phyloP scores from a whole-genome alignment of 257 asterid genomes.

The Forsythia suspensa region DNA sequence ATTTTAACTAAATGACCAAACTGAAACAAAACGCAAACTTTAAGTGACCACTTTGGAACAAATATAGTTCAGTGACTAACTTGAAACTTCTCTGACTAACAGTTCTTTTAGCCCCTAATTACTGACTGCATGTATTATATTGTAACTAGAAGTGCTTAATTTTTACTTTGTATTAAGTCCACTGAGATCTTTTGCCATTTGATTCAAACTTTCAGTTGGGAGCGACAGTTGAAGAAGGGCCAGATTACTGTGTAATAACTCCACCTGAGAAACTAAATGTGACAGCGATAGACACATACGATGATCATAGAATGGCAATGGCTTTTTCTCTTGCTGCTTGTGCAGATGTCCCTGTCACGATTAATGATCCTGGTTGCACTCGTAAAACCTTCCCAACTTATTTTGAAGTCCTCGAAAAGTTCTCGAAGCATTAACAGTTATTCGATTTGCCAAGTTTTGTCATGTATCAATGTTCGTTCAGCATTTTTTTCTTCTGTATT shows the following conservation, averaged over 20 bases:
- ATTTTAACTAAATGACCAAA: neutral
- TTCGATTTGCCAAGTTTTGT: slow-evolving; percentile 10
- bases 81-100: neutral
- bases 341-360: slow-evolving; percentile 87
- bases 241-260: slow-evolving; percentile 88
- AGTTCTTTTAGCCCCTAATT: neutral
- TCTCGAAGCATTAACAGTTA: slow-evolving; percentile 48
- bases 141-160: neutral
- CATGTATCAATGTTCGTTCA: slow-evolving; percentile 15
- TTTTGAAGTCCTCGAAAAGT: slow-evolving; percentile 71
- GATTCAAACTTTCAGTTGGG: slow-evolving; percentile 62
- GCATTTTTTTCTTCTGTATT: slow-evolving; percentile 27
- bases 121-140: neutral
- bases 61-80: neutral
- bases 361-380: slow-evolving; percentile 90
- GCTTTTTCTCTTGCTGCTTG: slow-evolving; percentile 98
- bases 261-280: slow-evolving; percentile 86
- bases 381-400: slow-evolving; percentile 96
- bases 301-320: slow-evolving; percentile 99
- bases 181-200: slow-evolving; percentile 4
- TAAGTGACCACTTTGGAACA: neutral
- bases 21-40: neutral
- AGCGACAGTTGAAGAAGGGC: slow-evolving; percentile 92
- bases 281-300: slow-evolving; percentile 86
- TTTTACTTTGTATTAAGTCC: neutral